These are phyloP conservation scores for Debaryomyces castellii DNA, from an alignment of 805 yeast species.

Conservation along the genomic window DNA sequence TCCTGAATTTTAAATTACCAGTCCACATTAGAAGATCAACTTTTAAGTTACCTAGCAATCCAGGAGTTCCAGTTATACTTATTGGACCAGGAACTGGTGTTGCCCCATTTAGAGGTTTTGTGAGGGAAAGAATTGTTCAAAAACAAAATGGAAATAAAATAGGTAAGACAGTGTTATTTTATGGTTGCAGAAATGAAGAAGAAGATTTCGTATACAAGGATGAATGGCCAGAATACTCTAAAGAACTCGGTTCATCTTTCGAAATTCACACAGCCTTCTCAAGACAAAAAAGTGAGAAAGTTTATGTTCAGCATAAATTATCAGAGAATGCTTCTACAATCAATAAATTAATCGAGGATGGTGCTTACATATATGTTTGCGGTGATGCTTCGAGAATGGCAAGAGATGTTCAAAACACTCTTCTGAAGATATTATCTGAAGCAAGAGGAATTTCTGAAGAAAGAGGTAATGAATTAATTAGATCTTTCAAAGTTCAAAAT, in stretches of 20 bases:
- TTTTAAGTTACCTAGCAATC: slow-evolving; percentile 87
- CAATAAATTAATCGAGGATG: slow-evolving; percentile 55
- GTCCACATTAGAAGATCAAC: slow-evolving; percentile 93
- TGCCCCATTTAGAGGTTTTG: slow-evolving; percentile 95
- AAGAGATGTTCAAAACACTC: slow-evolving; percentile 78
- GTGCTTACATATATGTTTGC: slow-evolving; percentile 92
- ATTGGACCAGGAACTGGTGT: slow-evolving; percentile 99
- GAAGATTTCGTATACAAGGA: slow-evolving; percentile 85
- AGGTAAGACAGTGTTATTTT: slow-evolving; percentile 78
- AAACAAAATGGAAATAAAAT: slow-evolving; percentile 37
- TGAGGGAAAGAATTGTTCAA: slow-evolving; percentile 77
- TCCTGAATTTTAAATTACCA: slow-evolving; percentile 63
- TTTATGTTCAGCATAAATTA: slow-evolving; percentile 84
- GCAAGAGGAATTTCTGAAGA: slow-evolving; percentile 63
- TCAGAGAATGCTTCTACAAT: slow-evolving; percentile 52
- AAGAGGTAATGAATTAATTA: slow-evolving; percentile 74
- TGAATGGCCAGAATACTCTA: slow-evolving; percentile 82
- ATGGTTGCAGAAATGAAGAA: slow-evolving; percentile 76
- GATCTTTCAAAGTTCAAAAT: slow-evolving; percentile 77
- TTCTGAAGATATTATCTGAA: slow-evolving; percentile 59
- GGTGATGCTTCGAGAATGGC: slow-evolving; percentile 98
- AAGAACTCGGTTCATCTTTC: slow-evolving; percentile 58
- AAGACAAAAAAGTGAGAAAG: slow-evolving; percentile 61
- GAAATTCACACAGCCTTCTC: slow-evolving; percentile 84
- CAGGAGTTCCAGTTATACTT: slow-evolving; percentile 81